Conservation (phyloP, 306 rosid genomes). For the Prinsepia uniflora region DNA sequence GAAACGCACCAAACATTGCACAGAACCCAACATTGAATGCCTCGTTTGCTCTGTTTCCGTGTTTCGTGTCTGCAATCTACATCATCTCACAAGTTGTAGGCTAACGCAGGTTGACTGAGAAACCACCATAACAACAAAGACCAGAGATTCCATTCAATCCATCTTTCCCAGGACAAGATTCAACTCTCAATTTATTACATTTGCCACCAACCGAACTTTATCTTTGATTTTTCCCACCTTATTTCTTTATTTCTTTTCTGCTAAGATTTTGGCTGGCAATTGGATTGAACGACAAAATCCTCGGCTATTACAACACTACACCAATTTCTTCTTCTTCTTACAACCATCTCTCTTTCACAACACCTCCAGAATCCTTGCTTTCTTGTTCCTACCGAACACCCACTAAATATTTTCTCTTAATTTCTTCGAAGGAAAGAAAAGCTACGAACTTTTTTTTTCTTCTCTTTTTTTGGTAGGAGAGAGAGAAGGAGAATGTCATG, state of each 20-base stretch:
- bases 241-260: too few relatives aligned
- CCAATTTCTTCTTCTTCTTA: background rate
- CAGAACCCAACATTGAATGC: background rate
- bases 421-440: background rate
- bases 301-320: background rate
- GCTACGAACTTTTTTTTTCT: too few relatives aligned
- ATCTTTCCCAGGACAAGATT: too few relatives aligned
- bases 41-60: background rate
- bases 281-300: background rate
- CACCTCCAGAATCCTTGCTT: background rate
- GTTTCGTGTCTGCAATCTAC: background rate
- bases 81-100: background rate
- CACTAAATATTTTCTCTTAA: background rate
- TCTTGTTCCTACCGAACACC: background rate
- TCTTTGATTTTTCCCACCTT: background rate
- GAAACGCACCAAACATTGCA: background rate
- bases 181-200: too few relatives aligned
- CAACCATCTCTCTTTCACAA: background rate
- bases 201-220: background rate
- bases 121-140: background rate
- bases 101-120: background rate
- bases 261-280: background rate
- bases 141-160: background rate
- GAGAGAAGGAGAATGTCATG: constrained; percentile 47
- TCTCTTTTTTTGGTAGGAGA: background rate